Evolutionary conservation across 768 basidiomycete genomes (phyloP), one percentile per base, ranked within the genome.

Genomic region (Lactifluus rugatus): DNA sequence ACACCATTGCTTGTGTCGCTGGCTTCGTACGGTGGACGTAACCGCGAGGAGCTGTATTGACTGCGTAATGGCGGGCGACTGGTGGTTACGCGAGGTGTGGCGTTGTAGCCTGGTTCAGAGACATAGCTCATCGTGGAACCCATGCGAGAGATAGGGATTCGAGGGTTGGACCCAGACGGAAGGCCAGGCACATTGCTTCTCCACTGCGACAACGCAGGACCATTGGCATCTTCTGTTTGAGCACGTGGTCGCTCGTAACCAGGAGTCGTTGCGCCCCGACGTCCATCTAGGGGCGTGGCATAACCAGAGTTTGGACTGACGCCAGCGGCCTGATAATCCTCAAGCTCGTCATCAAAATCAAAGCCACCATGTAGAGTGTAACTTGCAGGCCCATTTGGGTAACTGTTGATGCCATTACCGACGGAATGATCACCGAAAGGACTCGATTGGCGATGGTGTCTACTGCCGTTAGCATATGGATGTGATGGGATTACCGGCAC

Each of bases 271-370:
- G 48, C 48, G 13, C 63, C 72, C 53, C 87, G 71, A 39, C 87
- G 80, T 14, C 74, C 72, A 10, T 81, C 80, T 54, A 85, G 64
- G 0, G 89, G 89, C 1, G 90, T 93, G 19, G 84, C 87, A 2
- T 89, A 81, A 14, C 89, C 88, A 6, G 84, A 85, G 4, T 78
- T 66, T 0, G 77, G 68, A 28, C 71, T 69, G 0, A 68, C 69
- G 23, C 72, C 68, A 4, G 80, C 70, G 5, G 78, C 74, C 2
- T 83, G 81, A 66, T 86, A 86, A 61, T 91, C 90, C 66, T 92
- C 90, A 56, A 76, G 81, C 2, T 89, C 87, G 60, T 87, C 86
- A 37, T 88, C 87, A 2, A 75, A 73, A 48, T 89, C 89, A 65
- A 90, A 89, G 9, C 84, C 85, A 53, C 86, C 80, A 51, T 82